A percentile compares a stretch with the other conserved stretches of the same genome.
Conservation (phyloP, 257 asterid genomes). For the Ehretia macrophylla region DNA sequence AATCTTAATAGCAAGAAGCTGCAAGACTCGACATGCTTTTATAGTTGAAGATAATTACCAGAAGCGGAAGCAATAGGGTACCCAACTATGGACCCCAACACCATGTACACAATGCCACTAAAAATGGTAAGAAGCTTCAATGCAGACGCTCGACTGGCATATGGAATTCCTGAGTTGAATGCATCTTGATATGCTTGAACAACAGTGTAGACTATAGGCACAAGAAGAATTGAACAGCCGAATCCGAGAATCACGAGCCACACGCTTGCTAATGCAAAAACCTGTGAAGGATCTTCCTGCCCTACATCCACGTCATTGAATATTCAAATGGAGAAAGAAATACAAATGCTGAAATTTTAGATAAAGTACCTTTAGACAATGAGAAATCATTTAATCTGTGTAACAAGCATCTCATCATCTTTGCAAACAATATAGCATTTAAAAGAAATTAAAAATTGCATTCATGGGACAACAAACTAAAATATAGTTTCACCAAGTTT, state of each 20-base stretch:
- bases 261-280: constrained; percentile 79
- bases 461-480: too few species aligned
- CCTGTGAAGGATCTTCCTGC: constrained; percentile 99
- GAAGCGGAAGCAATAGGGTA: constrained; percentile 91
- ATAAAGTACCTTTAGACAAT: too few species aligned
- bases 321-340: constrained; percentile 48
- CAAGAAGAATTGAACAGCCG: constrained; percentile 72
- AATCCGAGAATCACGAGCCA: constrained; percentile 88
- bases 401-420: too few species aligned
- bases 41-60: constrained; percentile 45
- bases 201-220: constrained; percentile 62
- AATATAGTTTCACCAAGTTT: too few species aligned
- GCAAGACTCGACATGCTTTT: not conserved
- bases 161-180: constrained; percentile 43
- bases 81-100: constrained; percentile 78
- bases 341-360: too few species aligned
- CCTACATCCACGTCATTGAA: constrained; percentile 74
- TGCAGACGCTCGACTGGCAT: constrained; percentile 46
- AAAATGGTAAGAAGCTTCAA: constrained; percentile 56
- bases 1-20: not conserved
- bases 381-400: not conserved
- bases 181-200: constrained; percentile 68
- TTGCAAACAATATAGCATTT: too few species aligned
- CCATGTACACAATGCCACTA: constrained; percentile 60
- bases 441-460: too few species aligned